Evolutionary conservation across 129 eudicot genomes (phyloP).

Genomic region (Smallanthus sonchifolius): DNA sequence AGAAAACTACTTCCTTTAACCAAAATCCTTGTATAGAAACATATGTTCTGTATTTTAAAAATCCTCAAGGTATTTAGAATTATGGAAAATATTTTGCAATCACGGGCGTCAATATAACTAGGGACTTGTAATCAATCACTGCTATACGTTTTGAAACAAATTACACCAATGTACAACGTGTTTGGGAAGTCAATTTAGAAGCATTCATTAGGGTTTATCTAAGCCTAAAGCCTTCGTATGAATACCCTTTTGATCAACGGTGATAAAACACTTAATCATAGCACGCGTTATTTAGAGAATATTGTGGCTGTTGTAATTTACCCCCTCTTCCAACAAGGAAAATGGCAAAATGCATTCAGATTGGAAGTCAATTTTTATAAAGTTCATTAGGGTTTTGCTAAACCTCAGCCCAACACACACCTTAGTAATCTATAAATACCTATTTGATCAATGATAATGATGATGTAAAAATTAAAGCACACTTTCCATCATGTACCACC

Average conservation of each 20-base stretch:
- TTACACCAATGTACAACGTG: not conserved
- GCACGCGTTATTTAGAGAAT: not conserved
- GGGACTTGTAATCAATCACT: not conserved
- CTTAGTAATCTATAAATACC: not conserved
- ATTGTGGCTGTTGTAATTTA: not conserved
- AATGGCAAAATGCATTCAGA: no score
- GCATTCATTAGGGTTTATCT: not conserved
- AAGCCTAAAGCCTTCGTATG: not conserved
- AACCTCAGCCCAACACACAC: not conserved
- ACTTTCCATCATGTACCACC: not conserved
- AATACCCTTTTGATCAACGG: not conserved
- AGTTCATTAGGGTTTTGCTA: constrained; percentile 11
- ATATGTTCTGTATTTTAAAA: not conserved
- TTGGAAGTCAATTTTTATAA: not conserved
- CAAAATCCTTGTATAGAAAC: not conserved
- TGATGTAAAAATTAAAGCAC: not conserved
- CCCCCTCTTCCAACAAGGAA: not conserved
- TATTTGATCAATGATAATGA: not conserved
- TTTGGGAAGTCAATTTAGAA: not conserved
- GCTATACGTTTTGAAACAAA: not conserved
- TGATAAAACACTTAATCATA: not conserved
- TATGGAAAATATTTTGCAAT: no score
- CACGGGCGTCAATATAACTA: not conserved
- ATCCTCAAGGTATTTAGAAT: not conserved
- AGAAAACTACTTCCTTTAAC: not conserved